phyloP scores from a whole-genome alignment of 179 eudicot species.

The Silene vulgaris region DNA sequence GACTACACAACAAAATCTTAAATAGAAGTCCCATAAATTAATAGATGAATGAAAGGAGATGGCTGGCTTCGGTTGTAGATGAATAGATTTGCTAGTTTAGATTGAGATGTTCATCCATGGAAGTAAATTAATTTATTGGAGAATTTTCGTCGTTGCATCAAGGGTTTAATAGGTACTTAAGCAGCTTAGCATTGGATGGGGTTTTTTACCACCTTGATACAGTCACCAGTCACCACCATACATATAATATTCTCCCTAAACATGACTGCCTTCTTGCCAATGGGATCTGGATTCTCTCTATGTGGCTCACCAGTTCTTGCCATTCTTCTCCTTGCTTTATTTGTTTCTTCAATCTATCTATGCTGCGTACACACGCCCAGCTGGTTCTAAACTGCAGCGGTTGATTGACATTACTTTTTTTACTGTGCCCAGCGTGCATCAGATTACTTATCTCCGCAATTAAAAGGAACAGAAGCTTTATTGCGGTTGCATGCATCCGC shows the following conservation, averaged over 20 bases:
- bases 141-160: neutral
- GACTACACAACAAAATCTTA: neutral
- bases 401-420: constrained; percentile 19
- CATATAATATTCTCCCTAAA: neutral
- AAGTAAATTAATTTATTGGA: neutral
- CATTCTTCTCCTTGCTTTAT: neutral
- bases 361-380: constrained; percentile 1
- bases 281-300: neutral
- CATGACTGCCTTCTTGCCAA: neutral
- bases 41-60: neutral
- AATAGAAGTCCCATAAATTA: neutral
- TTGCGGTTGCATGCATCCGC: constrained; percentile 69
- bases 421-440: constrained; percentile 62
- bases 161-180: constrained; percentile 1
- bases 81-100: neutral
- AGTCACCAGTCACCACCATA: neutral
- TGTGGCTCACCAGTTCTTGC: neutral
- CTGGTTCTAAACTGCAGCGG: neutral
- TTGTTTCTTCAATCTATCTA: neutral
- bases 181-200: neutral
- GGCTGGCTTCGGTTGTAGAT: neutral
- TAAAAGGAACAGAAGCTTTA: constrained; percentile 60
- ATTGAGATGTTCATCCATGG: constrained; percentile 3
- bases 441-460: constrained; percentile 64
- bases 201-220: neutral